A percentile compares a stretch with the other conserved stretches of the same genome.
These are phyloP conservation scores for Penicillium longicatenatum DNA, from an alignment of 495 filamentous ascomycete species.

Conservation along the genomic window DNA sequence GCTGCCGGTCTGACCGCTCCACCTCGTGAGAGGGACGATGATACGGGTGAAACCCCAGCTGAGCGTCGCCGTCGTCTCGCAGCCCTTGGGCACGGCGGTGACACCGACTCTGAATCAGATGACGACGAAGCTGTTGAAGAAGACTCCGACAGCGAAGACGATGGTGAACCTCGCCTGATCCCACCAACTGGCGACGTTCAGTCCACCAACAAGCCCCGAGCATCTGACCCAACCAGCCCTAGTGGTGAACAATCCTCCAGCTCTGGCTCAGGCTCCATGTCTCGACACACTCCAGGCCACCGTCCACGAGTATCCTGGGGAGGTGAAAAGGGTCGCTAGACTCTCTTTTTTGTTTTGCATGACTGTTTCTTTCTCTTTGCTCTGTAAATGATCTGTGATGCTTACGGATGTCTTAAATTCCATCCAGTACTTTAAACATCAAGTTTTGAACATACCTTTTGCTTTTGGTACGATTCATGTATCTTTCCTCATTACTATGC, in stretches of 20 bases:
- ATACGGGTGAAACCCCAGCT: constrained; percentile 74
- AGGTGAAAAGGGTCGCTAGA: constrained; percentile 30
- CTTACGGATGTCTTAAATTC: background rate
- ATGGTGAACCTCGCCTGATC: constrained; percentile 22
- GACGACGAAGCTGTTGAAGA: constrained; percentile 24
- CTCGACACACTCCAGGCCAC: constrained; percentile 16
- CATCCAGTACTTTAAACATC: background rate
- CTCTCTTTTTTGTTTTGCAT: background rate
- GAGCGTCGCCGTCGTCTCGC: constrained; percentile 82
- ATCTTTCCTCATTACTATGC: constrained; percentile 14
- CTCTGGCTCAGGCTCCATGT: constrained; percentile 19
- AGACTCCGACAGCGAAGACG: constrained; percentile 36
- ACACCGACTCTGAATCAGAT: constrained; percentile 63
- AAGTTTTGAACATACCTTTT: background rate
- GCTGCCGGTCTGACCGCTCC: constrained; percentile 36
- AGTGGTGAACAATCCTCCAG: constrained; percentile 20
- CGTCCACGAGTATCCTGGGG: constrained; percentile 32
- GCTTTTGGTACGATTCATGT: constrained; percentile 7
- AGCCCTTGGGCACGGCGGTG: constrained; percentile 68
- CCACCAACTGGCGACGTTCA: constrained; percentile 29
- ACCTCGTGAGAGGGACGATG: constrained; percentile 36
- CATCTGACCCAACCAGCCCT: constrained; percentile 15
- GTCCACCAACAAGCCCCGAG: constrained; percentile 35
- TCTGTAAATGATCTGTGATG: background rate
- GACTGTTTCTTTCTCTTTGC: background rate